Evolutionary conservation across 805 yeast species (phyloP).

Genomic region (Priceomyces fermenticarens): DNA sequence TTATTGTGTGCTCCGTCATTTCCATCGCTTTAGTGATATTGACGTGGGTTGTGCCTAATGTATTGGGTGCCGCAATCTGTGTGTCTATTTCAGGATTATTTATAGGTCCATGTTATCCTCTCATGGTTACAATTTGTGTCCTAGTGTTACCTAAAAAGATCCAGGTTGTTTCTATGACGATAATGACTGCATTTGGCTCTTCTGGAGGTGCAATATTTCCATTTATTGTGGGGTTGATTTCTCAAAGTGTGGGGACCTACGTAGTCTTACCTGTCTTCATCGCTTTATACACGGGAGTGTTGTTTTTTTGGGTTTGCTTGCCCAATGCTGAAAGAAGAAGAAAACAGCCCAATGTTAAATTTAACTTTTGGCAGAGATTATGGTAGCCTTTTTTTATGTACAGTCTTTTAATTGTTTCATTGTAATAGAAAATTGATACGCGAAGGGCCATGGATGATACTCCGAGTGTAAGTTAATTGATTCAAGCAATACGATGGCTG

Average conservation of each 20-base stretch:
- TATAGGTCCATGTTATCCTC: constrained; percentile 66
- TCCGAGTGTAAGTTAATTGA: not conserved
- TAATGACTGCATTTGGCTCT: constrained; percentile 54
- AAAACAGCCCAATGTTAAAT: not conserved
- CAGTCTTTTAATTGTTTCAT: too few relatives aligned
- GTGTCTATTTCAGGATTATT: constrained; percentile 53
- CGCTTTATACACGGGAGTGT: constrained; percentile 30
- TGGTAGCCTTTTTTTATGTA: not conserved
- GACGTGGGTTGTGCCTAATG: constrained; percentile 47
- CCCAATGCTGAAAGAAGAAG: constrained; percentile 30
- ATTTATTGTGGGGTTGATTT: constrained; percentile 48
- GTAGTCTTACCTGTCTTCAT: constrained; percentile 50
- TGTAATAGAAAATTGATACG: too few relatives aligned
- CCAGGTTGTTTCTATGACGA: constrained; percentile 47
- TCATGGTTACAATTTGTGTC: constrained; percentile 45
- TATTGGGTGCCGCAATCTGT: constrained; percentile 45
- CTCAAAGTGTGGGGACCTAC: constrained; percentile 44
- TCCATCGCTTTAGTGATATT: constrained; percentile 39
- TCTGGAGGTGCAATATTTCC: constrained; percentile 59
- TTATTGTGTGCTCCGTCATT: constrained; percentile 27
- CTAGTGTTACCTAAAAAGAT: constrained; percentile 49
- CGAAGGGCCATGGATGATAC: too few relatives aligned
- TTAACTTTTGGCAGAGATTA: not conserved
- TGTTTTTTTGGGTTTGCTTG: constrained; percentile 36
- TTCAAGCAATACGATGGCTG: constrained; percentile 25